A percentile compares a stretch with the other conserved stretches of the same genome.
phyloP scores from a whole-genome alignment of 148 eudicot species.

The Pouteria glomerata region DNA sequence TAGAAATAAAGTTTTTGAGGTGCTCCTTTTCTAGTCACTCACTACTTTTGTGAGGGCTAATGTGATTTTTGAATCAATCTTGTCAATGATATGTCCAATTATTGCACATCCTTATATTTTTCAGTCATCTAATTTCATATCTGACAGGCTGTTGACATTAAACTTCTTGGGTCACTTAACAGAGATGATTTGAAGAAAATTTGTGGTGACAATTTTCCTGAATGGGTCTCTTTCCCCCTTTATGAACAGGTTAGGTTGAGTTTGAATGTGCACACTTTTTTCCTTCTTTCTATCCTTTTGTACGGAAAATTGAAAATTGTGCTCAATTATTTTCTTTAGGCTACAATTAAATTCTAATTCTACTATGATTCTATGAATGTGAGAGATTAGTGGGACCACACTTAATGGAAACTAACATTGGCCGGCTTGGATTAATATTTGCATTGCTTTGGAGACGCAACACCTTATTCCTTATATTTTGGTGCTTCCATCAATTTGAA shows the following conservation, averaged over 20 bases:
- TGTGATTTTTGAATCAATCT: neutral
- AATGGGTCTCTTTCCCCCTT: conserved; percentile 94
- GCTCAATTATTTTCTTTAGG: neutral
- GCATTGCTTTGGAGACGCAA: neutral
- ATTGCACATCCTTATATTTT: neutral
- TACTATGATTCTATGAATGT: neutral
- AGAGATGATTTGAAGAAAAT: conserved; percentile 93
- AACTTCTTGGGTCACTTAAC: conserved; percentile 74
- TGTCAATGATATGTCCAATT: neutral
- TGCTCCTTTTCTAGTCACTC: neutral
- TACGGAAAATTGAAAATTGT: neutral
- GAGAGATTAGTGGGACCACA: neutral
- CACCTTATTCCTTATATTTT: neutral
- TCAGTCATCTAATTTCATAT: conserved; percentile 4
- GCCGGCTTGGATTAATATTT: neutral
- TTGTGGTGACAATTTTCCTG: conserved; percentile 87
- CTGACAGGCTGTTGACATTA: conserved; percentile 83
- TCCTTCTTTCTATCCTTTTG: neutral
- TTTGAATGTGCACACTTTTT: neutral
- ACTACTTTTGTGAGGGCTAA: neutral
- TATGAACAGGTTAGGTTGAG: conserved; percentile 72
- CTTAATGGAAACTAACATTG: neutral
- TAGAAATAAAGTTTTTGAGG: neutral
- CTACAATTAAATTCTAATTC: neutral
- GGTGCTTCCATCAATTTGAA: neutral